Evolutionary conservation across 2,329 filamentous ascomycete species (phyloP).

Genomic region (Epichloe typhina): DNA sequence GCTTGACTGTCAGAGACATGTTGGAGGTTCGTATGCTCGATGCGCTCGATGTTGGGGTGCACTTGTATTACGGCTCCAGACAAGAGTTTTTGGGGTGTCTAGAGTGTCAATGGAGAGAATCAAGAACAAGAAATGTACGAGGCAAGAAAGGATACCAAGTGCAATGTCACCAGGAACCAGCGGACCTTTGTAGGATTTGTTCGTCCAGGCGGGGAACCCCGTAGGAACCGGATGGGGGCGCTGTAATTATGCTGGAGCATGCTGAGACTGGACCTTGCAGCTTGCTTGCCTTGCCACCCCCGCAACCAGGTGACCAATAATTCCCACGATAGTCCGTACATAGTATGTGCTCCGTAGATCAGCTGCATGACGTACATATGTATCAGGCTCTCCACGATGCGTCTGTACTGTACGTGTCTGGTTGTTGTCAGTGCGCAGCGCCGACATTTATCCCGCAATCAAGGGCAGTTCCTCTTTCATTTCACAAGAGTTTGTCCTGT

Average conservation of each 20-base stretch:
- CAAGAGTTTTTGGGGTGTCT: not conserved
- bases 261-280: not conserved
- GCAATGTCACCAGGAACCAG: not conserved
- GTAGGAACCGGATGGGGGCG: not conserved
- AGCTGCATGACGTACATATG: too few relatives aligned
- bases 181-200: not conserved
- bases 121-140: not conserved
- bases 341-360: too few relatives aligned
- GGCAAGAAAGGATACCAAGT: not conserved
- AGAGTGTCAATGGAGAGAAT: not conserved
- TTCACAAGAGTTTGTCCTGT: too few relatives aligned
- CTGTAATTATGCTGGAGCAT: not conserved
- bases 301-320: too few relatives aligned
- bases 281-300: not conserved
- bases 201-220: not conserved
- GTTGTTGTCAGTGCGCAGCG: too few relatives aligned
- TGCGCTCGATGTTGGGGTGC: not conserved
- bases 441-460: too few relatives aligned
- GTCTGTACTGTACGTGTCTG: too few relatives aligned
- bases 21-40: slow-evolving; percentile 8
- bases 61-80: not conserved
- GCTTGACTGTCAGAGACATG: slow-evolving; percentile 41
- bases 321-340: too few relatives aligned
- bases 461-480: too few relatives aligned
- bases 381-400: too few relatives aligned